Evolutionary conservation across 192 early-diverging fungal species (phyloP).

Genomic region (Funneliformis mosseae): DNA sequence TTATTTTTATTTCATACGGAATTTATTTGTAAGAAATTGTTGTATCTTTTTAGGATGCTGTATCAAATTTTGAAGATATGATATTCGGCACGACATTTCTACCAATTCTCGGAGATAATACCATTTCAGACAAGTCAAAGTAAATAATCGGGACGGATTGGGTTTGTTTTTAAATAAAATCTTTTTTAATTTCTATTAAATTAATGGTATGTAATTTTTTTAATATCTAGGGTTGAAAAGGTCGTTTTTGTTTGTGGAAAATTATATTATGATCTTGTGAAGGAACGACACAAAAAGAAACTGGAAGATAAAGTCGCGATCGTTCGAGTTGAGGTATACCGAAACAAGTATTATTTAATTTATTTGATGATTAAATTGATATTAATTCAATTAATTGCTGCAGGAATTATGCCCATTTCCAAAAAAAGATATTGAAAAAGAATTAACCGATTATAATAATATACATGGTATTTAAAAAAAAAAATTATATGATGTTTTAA

Average conservation of each 20-base stretch:
- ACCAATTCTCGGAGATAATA: slow-evolving; percentile 74
- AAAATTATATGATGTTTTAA: slow-evolving; percentile 18
- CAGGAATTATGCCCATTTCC: slow-evolving; percentile 92
- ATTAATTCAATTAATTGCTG: not conserved
- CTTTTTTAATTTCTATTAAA: not conserved
- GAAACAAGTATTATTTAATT: not conserved
- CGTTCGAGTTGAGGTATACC: slow-evolving; percentile 72
- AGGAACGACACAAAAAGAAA: slow-evolving; percentile 67
- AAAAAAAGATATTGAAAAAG: slow-evolving; percentile 58
- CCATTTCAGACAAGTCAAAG: slow-evolving; percentile 43
- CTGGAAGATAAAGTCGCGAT: slow-evolving; percentile 70
- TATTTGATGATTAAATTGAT: not conserved
- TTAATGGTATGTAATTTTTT: not conserved
- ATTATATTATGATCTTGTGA: slow-evolving; percentile 90
- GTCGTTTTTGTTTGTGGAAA: slow-evolving; percentile 92
- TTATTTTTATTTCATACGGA: not conserved
- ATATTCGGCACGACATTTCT: slow-evolving; percentile 80
- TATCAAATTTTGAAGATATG: slow-evolving; percentile 83
- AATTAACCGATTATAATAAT: slow-evolving; percentile 66
- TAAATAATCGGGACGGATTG: slow-evolving; percentile 31
- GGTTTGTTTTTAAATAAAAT: slow-evolving; percentile 4
- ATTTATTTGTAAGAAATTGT: not conserved
- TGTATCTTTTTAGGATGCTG: slow-evolving; percentile 41
- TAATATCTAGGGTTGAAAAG: slow-evolving; percentile 51
- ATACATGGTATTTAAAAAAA: slow-evolving; percentile 50